Conservation (phyloP, 148 eudicot species). For the Amaranthus cruentus region DNA sequence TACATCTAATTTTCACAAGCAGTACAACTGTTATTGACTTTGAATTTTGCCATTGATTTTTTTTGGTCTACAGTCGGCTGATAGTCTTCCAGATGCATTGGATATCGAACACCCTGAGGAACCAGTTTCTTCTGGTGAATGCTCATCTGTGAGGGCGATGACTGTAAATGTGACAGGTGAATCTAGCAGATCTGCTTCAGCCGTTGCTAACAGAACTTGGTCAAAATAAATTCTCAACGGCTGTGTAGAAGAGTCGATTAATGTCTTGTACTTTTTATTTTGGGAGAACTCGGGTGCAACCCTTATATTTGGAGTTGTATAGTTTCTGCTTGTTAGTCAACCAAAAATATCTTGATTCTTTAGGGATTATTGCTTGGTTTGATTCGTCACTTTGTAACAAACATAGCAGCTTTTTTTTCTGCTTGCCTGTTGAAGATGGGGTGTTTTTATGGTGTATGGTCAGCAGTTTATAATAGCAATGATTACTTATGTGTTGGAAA, state of each 20-base stretch:
- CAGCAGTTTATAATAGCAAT: not conserved
- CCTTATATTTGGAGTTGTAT: conserved; percentile 24
- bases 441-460: conserved; percentile 3
- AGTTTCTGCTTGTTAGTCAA: conserved; percentile 15
- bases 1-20: not conserved
- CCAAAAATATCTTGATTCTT: conserved; percentile 13
- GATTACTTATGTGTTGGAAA: not conserved
- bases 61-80: conserved; percentile 32
- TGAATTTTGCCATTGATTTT: not conserved
- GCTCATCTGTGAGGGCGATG: conserved; percentile 39
- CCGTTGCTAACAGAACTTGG: conserved; percentile 25
- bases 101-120: conserved; percentile 43
- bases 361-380: conserved; percentile 7
- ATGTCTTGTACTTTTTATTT: conserved; percentile 15
- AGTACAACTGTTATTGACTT: not conserved
- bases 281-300: conserved; percentile 8
- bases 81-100: conserved; percentile 48
- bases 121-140: conserved; percentile 36
- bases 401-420: not conserved
- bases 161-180: conserved; percentile 33
- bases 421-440: not conserved
- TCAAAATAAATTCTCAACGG: conserved; percentile 4
- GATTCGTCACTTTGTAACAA: not conserved
- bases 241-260: conserved; percentile 35
- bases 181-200: conserved; percentile 34